phyloP scores from a whole-genome alignment of 2,329 filamentous ascomycete species.

The Massarina eburnea region DNA sequence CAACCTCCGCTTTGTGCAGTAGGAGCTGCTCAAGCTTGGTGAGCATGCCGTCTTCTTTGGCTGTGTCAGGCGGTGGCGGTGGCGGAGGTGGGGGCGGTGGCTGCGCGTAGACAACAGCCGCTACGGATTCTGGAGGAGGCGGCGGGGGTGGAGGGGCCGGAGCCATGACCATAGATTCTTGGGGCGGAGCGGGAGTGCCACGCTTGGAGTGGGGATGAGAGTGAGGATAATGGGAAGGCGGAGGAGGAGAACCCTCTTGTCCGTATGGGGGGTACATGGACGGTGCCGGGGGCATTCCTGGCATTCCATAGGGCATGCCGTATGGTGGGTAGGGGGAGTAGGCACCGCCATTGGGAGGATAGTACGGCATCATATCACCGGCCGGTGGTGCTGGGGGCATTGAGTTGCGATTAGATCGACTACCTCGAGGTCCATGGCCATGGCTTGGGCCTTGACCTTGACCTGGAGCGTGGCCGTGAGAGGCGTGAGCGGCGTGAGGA shows the following conservation, averaged over 20 bases:
- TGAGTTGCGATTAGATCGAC: slow-evolving; percentile 36
- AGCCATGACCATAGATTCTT: slow-evolving; percentile 16
- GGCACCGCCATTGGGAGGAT: slow-evolving; percentile 19
- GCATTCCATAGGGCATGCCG: slow-evolving; percentile 30
- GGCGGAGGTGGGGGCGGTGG: slow-evolving; percentile 12
- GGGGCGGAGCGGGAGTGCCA: slow-evolving; percentile 30
- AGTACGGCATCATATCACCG: slow-evolving; percentile 40
- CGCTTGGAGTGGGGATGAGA: slow-evolving; percentile 32
- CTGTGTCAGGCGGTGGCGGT: slow-evolving; percentile 22
- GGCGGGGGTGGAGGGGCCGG: slow-evolving; percentile 18
- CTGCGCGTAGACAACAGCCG: slow-evolving; percentile 7
- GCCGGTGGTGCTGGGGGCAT: slow-evolving; percentile 31
- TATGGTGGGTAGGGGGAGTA: slow-evolving; percentile 34
- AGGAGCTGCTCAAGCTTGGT: slow-evolving; percentile 29
- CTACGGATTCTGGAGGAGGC: slow-evolving; percentile 19
- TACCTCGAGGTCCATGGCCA: slow-evolving; percentile 11
- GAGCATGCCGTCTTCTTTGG: slow-evolving; percentile 35
- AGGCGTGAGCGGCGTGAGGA: slow-evolving; percentile 4
- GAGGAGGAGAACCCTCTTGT: slow-evolving; percentile 26
- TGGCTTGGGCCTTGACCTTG: too few relatives aligned
- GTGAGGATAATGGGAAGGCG: slow-evolving; percentile 14
- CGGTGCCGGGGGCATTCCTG: slow-evolving; percentile 23
- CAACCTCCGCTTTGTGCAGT: slow-evolving; percentile 21
- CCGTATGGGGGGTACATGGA: slow-evolving; percentile 22
- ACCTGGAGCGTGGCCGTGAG: not conserved